Conservation (phyloP, 352 stramenopile genomes). For the Plasmopara viticola region DNA sequence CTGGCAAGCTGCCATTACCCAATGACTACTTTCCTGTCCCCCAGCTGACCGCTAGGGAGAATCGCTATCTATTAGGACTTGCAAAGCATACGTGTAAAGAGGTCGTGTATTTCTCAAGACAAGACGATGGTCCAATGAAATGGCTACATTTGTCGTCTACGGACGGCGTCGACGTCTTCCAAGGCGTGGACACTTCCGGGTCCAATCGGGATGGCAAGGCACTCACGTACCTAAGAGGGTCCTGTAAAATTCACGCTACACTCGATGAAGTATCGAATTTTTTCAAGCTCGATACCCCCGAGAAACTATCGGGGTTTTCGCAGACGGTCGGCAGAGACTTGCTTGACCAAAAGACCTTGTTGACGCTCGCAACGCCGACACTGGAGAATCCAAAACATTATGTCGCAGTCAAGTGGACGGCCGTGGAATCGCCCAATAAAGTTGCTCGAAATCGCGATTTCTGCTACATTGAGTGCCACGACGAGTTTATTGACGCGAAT, state of each 20-base stretch:
- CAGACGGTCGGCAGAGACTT: conserved; percentile 73
- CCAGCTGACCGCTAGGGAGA: conserved; percentile 53
- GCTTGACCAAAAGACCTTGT: conserved; percentile 72
- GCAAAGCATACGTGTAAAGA: conserved; percentile 81
- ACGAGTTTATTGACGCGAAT: conserved; percentile 77
- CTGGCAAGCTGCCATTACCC: conserved; percentile 43
- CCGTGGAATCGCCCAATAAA: conserved; percentile 67
- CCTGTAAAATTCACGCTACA: conserved; percentile 65
- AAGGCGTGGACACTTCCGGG: conserved; percentile 50
- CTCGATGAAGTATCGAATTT: conserved; percentile 79
- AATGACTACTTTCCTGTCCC: conserved; percentile 66
- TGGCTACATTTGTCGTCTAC: conserved; percentile 71
- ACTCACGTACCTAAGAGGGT: conserved; percentile 64
- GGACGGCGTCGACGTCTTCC: conserved; percentile 68
- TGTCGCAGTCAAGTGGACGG: conserved; percentile 79
- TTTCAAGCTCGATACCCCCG: conserved; percentile 65
- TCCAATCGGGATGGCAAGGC: conserved; percentile 17
- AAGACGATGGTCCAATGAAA: conserved; percentile 57
- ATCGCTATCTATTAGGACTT: conserved; percentile 57
- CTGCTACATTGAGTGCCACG: conserved; percentile 79
- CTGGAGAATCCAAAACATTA: conserved; percentile 76
- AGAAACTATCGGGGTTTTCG: conserved; percentile 61
- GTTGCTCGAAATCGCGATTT: conserved; percentile 76
- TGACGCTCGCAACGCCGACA: conserved; percentile 54
- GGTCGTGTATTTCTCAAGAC: conserved; percentile 78